These are phyloP conservation scores for Macrophomina tecta DNA, from an alignment of 2,329 filamentous ascomycete genomes.

Conservation along the genomic window DNA sequence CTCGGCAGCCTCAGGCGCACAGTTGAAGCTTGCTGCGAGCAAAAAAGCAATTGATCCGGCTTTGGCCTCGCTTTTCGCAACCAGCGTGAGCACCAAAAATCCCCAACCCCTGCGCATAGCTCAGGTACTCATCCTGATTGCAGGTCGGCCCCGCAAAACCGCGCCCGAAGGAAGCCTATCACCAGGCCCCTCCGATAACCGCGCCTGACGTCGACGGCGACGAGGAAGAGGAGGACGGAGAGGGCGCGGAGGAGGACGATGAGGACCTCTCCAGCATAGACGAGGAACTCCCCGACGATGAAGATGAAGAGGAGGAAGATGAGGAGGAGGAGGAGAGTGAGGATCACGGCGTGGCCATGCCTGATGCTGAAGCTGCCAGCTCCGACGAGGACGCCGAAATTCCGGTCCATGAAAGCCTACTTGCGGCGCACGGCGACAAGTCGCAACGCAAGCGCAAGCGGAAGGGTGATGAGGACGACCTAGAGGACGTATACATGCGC, in stretches of 20 bases:
- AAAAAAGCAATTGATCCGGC: conserved; percentile 50
- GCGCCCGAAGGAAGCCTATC: conserved; percentile 50
- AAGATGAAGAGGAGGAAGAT: conserved; percentile 39
- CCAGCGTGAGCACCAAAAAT: conserved; percentile 40
- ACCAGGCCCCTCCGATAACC: conserved; percentile 35
- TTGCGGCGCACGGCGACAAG: conserved; percentile 32
- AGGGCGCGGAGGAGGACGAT: conserved; percentile 39
- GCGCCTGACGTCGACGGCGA: conserved; percentile 49
- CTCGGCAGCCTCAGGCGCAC: background rate
- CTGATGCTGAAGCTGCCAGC: conserved; percentile 30
- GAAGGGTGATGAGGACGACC: conserved; percentile 67
- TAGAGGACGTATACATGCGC: conserved; percentile 73
- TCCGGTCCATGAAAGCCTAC: conserved; percentile 40
- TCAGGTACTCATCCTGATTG: background rate
- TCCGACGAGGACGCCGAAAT: conserved; percentile 31
- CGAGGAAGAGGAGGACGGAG: conserved; percentile 58
- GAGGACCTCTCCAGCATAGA: conserved; percentile 32
- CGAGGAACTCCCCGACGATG: conserved; percentile 37
- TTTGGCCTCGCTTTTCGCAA: conserved; percentile 56
- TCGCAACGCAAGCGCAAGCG: conserved; percentile 51
- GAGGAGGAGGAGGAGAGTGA: background rate
- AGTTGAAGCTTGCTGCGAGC: conserved; percentile 36
- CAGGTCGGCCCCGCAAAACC: conserved; percentile 46
- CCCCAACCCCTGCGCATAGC: conserved; percentile 17
- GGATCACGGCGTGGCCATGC: conserved; percentile 34